Evolutionary conservation across 2,329 filamentous ascomycete species (phyloP), one percentile per base, ranked within the genome.

Genomic region (Ophiostoma perfectum): DNA sequence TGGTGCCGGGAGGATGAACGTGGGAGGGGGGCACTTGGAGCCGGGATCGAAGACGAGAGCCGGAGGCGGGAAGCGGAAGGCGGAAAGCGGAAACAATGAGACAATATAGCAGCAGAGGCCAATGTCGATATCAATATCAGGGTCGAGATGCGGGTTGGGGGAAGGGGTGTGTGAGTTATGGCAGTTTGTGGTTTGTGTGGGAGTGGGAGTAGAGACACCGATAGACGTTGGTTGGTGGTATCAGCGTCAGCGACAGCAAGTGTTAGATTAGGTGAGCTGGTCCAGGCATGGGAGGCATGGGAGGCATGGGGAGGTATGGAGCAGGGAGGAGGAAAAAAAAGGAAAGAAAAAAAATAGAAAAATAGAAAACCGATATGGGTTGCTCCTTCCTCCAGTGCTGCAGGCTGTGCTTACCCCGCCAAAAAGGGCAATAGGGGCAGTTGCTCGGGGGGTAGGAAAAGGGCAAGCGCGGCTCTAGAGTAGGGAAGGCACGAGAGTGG

Each of bases 291-390:
- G 14, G 8, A 45, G 8, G 42, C 16, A 55, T 18, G 49, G 7
- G 27, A 42, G 36, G 58, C 38, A 8, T 5, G 39, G 5, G 39
- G 39, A 5, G 8, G 60, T 39, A 63, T 16, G 27, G 55, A 39
- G 9, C 38, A 45, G 27, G 62, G 44, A 60, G 67, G 47, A 38
- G 39, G 52, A 39, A 44, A 65, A 68, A 65, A 55, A 45, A 64
- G 18, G n/a, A 4, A 27, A 63, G 52, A 38, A 16, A 52, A 64
- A 42, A 64, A 68, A 68, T 60, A 49, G 36, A 39, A 16, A 63
- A 63, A 63, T 18, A 62, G 6, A 7, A 63, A 63, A 36, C 38
- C 27, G 27, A 38, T 16, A 14, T 60, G 27, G 27, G 55, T 27
- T 60, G 49, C 49, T 55, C 49, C 27, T 55, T 55, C 49, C 49